Percentiles rank a stretch among this genome's conserved stretches.
Evolutionary conservation across 2,329 filamentous ascomycete species (phyloP).

Genomic region (Verruconis gallopava): DNA sequence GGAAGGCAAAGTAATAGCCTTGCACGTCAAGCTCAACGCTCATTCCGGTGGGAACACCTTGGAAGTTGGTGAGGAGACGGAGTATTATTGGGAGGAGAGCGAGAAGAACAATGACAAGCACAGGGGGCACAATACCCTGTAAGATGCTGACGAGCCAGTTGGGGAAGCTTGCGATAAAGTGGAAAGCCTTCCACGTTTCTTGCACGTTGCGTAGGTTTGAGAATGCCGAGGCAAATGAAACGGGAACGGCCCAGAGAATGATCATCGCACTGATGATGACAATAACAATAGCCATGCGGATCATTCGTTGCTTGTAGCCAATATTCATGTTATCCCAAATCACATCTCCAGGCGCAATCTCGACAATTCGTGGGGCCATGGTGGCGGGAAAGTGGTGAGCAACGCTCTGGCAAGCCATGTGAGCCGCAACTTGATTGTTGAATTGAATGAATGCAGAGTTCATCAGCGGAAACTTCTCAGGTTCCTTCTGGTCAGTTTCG

Average conservation of each 20-base stretch:
- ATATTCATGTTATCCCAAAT: slow-evolving; percentile 97
- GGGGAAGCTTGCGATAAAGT: slow-evolving; percentile 53
- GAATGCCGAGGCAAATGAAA: slow-evolving; percentile 25
- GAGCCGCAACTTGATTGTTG: slow-evolving; percentile 91
- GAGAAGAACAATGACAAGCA: slow-evolving; percentile 64
- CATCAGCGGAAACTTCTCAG: slow-evolving; percentile 81
- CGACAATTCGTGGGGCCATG: slow-evolving; percentile 86
- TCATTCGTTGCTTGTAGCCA: slow-evolving; percentile 82
- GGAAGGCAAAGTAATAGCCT: slow-evolving; percentile 81
- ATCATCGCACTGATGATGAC: slow-evolving; percentile 59
- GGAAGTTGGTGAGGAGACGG: slow-evolving; percentile 55
- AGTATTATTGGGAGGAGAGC: slow-evolving; percentile 72
- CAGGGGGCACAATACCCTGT: slow-evolving; percentile 74
- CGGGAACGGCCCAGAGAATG: slow-evolving; percentile 79
- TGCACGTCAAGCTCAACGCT: slow-evolving; percentile 74
- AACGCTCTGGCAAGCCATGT: slow-evolving; percentile 92
- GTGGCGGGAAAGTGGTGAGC: slow-evolving; percentile 85
- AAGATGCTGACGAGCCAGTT: slow-evolving; percentile 50
- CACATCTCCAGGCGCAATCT: slow-evolving; percentile 85
- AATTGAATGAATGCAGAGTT: slow-evolving; percentile 97
- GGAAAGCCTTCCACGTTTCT: slow-evolving; percentile 27
- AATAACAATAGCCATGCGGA: slow-evolving; percentile 55
- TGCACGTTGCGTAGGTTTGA: neutral
- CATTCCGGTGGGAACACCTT: slow-evolving; percentile 73
- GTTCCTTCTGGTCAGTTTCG: slow-evolving; percentile 73